phyloP scores from a whole-genome alignment of 305 asterid species.

The Rubia occidens region DNA sequence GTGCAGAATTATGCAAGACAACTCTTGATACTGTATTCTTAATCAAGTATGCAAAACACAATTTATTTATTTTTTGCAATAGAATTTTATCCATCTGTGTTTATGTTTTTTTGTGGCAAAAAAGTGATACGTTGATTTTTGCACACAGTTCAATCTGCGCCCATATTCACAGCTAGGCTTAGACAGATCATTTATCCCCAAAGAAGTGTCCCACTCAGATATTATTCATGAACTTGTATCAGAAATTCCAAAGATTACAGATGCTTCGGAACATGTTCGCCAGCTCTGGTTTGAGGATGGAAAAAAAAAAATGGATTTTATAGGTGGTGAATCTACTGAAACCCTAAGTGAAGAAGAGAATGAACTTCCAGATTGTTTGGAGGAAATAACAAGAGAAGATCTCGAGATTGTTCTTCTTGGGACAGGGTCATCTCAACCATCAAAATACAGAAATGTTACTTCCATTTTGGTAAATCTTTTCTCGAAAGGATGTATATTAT shows the following conservation, averaged over 20 bases:
- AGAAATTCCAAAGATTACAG: constrained; percentile 65
- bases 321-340: constrained; percentile 14
- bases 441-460: constrained; percentile 84
- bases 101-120: background rate
- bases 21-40: background rate
- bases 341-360: constrained; percentile 44
- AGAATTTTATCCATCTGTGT: background rate
- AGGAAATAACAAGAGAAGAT: constrained; percentile 60
- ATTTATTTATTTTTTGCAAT: background rate
- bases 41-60: background rate
- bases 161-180: constrained; percentile 75
- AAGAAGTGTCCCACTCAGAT: constrained; percentile 32
- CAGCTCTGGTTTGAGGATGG: constrained; percentile 33
- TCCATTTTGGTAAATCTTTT: constrained; percentile 79
- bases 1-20: background rate
- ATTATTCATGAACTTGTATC: constrained; percentile 54
- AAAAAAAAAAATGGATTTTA: constrained; percentile 15
- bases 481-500: constrained; percentile 60
- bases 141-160: constrained; percentile 61
- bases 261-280: constrained; percentile 47
- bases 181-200: constrained; percentile 63
- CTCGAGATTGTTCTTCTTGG: constrained; percentile 91
- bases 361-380: constrained; percentile 63
- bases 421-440: constrained; percentile 96
- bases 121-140: constrained; percentile 11